Evolutionary conservation across 495 filamentous ascomycete genomes (phyloP), one percentile per base, ranked within the genome.

Genomic region (Melanomma pulvis-pyrius): DNA sequence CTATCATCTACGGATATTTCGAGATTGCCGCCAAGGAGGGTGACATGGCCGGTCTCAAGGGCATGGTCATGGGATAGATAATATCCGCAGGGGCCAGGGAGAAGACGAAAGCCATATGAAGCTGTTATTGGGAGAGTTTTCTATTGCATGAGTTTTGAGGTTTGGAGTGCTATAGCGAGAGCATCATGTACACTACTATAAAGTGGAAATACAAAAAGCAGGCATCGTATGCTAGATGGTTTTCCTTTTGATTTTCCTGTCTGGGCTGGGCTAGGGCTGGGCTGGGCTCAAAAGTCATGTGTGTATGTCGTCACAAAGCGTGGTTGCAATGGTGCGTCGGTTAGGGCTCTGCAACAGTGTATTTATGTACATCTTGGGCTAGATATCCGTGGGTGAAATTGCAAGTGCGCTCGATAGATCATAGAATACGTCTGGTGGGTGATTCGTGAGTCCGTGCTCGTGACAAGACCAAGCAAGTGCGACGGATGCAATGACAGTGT

Each of bases 1-100:
- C 96, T 91, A 98, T 98, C 75, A 98, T 98, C 79, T 98, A 98
- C 76, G 90, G 92, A 64, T 98, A 98, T 81, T 98, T 99, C 73
- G 96, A 99, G 77, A 98, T 98, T 74, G 96, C 96, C 25, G 96
- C 96, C 70, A 96, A 97, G 76, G 96, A 99, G 79, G 94, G 94
- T 64, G 96, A 97, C 75, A 89, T 97, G 74, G 84, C 86, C 50
- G 92, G 92, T 63, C 87, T 96, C 79, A 96, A 94, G 81, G 93
- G 92, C 26, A 91, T 93, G 83, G 87, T 94, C 24, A 73, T 78
- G 72, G 74, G 75, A 51, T 74, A 75, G 54, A 30, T 21, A 21
- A 46, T 1, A 11, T 48, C 24, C 15, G 51, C 17, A 22, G 2
- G 26, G 21, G n/a, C 5, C n/a, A 44, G 36, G 54, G 11, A 25